These are phyloP conservation scores for Botrytis squamosa DNA, from an alignment of 2,329 filamentous ascomycete species.

Conservation along the genomic window DNA sequence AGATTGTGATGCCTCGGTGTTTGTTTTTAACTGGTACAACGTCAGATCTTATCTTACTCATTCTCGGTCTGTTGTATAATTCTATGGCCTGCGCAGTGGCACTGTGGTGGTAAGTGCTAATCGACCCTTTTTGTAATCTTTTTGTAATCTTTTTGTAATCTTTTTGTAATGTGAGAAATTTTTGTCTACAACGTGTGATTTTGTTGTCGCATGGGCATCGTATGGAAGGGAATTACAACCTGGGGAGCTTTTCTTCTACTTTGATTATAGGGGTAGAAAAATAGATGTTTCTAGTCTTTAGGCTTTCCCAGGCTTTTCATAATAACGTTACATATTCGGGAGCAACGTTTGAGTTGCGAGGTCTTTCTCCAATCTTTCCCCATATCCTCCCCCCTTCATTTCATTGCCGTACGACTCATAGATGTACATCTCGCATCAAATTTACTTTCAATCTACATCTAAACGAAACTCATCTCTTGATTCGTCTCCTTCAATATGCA, in stretches of 20 bases:
- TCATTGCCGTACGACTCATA: neutral
- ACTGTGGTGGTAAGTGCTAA: neutral
- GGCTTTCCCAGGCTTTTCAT: neutral
- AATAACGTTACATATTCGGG: neutral
- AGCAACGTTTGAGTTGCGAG: neutral
- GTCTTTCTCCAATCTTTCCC: neutral
- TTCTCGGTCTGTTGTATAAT: neutral
- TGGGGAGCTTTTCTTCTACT: neutral
- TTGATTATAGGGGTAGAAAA: neutral
- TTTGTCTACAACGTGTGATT: neutral
- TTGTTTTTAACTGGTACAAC: neutral
- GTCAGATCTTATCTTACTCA: neutral
- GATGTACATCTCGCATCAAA: neutral
- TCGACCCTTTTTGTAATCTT: neutral
- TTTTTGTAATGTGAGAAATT: too few relatives aligned
- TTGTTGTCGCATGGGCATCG: neutral
- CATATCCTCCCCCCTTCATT: too few relatives aligned
- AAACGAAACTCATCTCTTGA: neutral
- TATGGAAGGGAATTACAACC: neutral
- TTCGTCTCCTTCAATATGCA: slow-evolving; percentile 1
- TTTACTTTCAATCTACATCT: neutral
- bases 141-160: too few relatives aligned
- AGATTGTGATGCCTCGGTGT: neutral
- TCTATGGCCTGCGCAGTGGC: neutral
- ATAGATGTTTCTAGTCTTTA: neutral